A percentile compares a stretch with the other conserved stretches of the same genome.
phyloP scores from a whole-genome alignment of 2,329 filamentous ascomycete species.

The Aspergillus glaucus region DNA sequence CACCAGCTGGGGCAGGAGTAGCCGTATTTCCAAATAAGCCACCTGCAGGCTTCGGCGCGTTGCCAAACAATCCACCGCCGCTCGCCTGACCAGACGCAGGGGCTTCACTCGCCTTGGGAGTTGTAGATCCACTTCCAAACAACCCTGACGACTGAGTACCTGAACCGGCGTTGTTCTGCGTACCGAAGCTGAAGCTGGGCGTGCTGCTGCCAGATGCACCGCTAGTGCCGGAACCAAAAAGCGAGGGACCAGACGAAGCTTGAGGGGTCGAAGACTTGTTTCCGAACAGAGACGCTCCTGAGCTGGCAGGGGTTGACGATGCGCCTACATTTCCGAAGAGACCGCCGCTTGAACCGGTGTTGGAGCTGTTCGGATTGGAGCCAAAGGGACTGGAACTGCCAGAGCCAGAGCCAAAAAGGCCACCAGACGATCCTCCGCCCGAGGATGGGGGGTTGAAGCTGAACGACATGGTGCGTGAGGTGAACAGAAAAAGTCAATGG shows the following conservation, averaged over 20 bases:
- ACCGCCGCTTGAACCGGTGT: constrained; percentile 22
- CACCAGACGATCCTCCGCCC: constrained; percentile 26
- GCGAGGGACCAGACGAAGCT: constrained; percentile 12
- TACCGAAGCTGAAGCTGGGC: constrained; percentile 30
- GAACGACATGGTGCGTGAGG: constrained; percentile 26
- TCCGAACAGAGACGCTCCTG: constrained; percentile 31
- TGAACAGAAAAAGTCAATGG: constrained; percentile 16
- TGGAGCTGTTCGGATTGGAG: constrained; percentile 23
- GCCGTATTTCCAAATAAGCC: constrained; percentile 31
- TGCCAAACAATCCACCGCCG: constrained; percentile 28
- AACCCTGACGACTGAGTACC: constrained; percentile 16
- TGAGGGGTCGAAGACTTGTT: constrained; percentile 15
- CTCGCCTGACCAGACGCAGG: constrained; percentile 26
- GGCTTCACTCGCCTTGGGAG: constrained; percentile 32
- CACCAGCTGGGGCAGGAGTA: constrained; percentile 33
- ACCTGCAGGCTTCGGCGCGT: constrained; percentile 17
- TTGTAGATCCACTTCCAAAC: constrained; percentile 27
- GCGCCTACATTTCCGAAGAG: constrained; percentile 39
- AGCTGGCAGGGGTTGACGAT: constrained; percentile 23
- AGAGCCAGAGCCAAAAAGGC: constrained; percentile 25
- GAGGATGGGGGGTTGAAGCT: constrained; percentile 35
- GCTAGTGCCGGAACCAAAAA: constrained; percentile 17
- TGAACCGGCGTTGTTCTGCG: constrained; percentile 17
- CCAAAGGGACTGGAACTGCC: constrained; percentile 25
- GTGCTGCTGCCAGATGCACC: constrained; percentile 15